These are phyloP conservation scores for Hericium coralloides DNA, from an alignment of 768 basidiomycete species.

Conservation along the genomic window DNA sequence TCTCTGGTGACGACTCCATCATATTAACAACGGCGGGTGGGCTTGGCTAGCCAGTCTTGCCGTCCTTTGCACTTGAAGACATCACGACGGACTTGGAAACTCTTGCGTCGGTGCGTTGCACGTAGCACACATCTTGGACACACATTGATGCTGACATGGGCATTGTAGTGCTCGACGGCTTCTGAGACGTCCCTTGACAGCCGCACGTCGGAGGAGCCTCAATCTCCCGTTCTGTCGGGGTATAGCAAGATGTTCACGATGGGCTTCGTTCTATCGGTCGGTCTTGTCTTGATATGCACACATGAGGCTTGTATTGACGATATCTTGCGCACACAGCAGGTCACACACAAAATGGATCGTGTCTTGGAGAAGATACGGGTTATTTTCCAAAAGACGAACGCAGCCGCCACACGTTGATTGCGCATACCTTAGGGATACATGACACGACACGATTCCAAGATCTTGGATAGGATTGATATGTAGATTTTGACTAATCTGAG, in stretches of 20 bases:
- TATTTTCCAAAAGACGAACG: neutral
- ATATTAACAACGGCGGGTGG: no score
- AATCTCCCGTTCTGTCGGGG: neutral
- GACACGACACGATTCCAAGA: no score
- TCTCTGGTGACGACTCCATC: neutral
- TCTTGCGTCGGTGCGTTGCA: no score
- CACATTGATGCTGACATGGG: no score
- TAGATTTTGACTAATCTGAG: constrained; percentile 5
- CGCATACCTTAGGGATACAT: neutral
- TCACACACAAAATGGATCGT: neutral
- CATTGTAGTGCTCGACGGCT: no score
- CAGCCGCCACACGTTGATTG: neutral
- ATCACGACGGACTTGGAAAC: no score
- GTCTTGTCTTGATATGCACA: neutral
- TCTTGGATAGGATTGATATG: neutral
- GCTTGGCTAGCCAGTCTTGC: neutral
- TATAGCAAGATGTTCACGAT: constrained; percentile 11
- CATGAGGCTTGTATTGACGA: neutral
- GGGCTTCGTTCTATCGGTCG: constrained; percentile 7
- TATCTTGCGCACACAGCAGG: neutral
- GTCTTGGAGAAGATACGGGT: neutral
- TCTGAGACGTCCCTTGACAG: no score
- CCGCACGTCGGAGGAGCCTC: neutral
- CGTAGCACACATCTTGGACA: no score
- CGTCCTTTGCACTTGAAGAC: neutral